Base-by-base conservation (phyloP, 1,284 basidiomycete species). In the Gomphus sp. region DNA sequence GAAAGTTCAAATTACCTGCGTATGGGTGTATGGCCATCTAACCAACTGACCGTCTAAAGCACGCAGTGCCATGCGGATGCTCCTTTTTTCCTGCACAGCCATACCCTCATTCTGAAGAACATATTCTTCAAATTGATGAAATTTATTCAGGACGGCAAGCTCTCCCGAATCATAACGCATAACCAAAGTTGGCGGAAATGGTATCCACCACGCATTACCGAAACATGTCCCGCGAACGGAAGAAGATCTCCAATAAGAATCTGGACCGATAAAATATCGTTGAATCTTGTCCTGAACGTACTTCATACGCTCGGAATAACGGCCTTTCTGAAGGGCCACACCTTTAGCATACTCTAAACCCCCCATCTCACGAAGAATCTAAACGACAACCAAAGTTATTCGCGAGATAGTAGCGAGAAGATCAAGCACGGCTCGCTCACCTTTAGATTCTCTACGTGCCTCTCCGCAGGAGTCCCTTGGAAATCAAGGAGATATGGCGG, bases 381-480 rank as follows among this genome's bases (percentile, higher is more conserved):
- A 55, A 48, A n/a, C 11, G 33, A 14, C 41, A 53, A 34, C 14
- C n/a, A 49, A 28, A 39, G 16, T 53, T 33, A 3, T 16, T 18
- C 37, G 31, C 22, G 31, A 37, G 12, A 22, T 36, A 55, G 7
- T 28, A 43, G 39, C 16, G n/a, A 8, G n/a, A 56, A n/a, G 8
- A 10, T 3, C 1, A 22, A 22, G 49, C 3, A 22, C 33, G 18
- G 6, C 52, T 60, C 58, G 54, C 68, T 56, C 59, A 87, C 87
- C 80, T 90, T 91, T 61, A 92, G 70, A 67, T 91, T 91, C 69
- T 92, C 89, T 2, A 87, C 81, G 65, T 90, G 85, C 60, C 90
- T 72, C 68, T 92, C 90, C 3, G 78, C 87, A 0, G 84, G 84
- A 2, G 80, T 80, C 3, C 84, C 85, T n/a, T 70, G 62, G 65